Percentiles rank a stretch among this genome's conserved stretches.
These are phyloP conservation scores for Striga hermonthica DNA, from an alignment of 305 asterid species.

Conservation along the genomic window DNA sequence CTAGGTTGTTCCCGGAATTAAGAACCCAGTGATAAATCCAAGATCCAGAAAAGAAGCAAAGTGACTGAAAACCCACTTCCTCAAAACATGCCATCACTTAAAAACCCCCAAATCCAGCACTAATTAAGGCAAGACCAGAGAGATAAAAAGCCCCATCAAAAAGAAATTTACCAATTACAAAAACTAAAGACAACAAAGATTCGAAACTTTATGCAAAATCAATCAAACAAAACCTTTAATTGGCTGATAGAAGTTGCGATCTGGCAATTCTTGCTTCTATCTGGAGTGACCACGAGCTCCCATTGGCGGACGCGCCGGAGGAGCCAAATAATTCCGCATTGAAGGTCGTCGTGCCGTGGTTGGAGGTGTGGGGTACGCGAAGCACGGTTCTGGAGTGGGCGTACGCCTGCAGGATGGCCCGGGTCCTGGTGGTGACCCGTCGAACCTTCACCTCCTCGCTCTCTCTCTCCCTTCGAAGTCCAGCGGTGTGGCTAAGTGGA, in stretches of 20 bases:
- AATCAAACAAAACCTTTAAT: constrained; percentile 57
- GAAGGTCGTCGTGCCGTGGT: too few relatives aligned
- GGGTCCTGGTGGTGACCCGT: too few relatives aligned
- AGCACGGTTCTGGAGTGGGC: too few relatives aligned
- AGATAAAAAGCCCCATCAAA: not conserved
- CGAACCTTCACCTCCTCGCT: too few relatives aligned
- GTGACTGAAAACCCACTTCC: constrained; percentile 28
- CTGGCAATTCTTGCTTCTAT: constrained; percentile 63
- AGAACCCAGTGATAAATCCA: constrained; percentile 18
- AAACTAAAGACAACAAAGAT: constrained; percentile 23
- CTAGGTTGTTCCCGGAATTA: constrained; percentile 1
- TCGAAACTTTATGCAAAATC: constrained; percentile 20
- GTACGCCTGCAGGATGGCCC: too few relatives aligned
- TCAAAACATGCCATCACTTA: constrained; percentile 18
- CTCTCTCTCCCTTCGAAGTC: too few relatives aligned
- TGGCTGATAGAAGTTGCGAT: constrained; percentile 54
- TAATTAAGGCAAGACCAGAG: not conserved
- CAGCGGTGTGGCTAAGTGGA: too few relatives aligned
- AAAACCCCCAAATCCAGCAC: constrained; percentile 31
- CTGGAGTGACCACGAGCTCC: constrained; percentile 83
- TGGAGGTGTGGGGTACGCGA: too few relatives aligned
- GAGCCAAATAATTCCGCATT: too few relatives aligned
- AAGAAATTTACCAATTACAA: constrained; percentile 9
- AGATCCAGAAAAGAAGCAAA: constrained; percentile 22
- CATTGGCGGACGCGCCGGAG: too few relatives aligned